Evolutionary conservation across 2,329 filamentous ascomycete species (phyloP), one percentile per base, ranked within the genome.

Genomic region (Juglanconis oblonga): DNA sequence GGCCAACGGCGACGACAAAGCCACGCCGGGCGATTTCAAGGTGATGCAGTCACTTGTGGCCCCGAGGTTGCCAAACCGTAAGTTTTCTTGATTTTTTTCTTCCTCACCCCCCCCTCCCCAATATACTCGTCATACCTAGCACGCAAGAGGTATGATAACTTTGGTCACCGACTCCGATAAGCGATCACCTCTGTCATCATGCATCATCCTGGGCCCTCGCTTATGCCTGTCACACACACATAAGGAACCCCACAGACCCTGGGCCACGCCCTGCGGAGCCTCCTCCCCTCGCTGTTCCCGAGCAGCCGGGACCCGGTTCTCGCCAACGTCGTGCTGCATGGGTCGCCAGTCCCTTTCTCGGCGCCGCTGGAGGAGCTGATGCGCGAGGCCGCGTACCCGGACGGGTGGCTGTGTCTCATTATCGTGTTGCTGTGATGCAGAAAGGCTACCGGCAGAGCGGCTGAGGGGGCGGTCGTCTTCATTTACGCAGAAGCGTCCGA

Each of bases 321-420:
- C 52, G 95, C 94, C 1, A 88, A 90, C 61, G 90, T 90, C 2
- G 82, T 98, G 6, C 75, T 98, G 68, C 95, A 99, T 76, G 95
- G 95, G 1, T 91, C 88, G 1, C 82, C 87, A 0, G 84, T 97
- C 61, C 94, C 95, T 1, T 89, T 98, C 77, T 76, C 79, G 61
- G 90, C 92, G 1, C 87, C 87, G 31, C 74, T 99, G 17, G 90
- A 92, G 69, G 94, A 97, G 51, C 73, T 99, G 60, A 90, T 95
- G 76, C 83, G 87, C 59, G 89, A 89, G 69, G 89, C 90, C 4
- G 87, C 91, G 1, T 98, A 97, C 78, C 87, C 92, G 0, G 95
- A 99, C 75, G 95, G 95, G 0, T 99, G 93, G 89, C 74, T 97
- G 32, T 91, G 92, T 73, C 75, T 97, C 47, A 90, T 92, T 55